Conservation (phyloP, 75 land plant genomes). For the Ceratopteris richardii region DNA sequence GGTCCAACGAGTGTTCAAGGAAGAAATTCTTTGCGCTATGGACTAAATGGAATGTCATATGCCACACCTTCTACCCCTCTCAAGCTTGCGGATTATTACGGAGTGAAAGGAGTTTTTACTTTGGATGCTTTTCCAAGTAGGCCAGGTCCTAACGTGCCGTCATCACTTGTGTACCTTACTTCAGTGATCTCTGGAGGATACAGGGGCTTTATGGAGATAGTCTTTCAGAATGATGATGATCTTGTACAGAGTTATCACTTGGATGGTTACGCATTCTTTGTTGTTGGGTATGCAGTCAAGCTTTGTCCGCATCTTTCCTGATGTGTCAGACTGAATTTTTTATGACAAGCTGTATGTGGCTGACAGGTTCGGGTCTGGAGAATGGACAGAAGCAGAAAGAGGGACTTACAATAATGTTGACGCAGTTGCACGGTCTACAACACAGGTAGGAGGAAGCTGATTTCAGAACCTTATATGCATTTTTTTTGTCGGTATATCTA, state of each 20-base stretch:
- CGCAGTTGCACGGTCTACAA: slow-evolving; percentile 30
- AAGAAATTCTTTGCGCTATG: slow-evolving; percentile 34
- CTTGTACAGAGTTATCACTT: slow-evolving; percentile 60
- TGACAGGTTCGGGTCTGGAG: slow-evolving; percentile 23
- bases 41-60: slow-evolving; percentile 45
- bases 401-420: slow-evolving; percentile 20
- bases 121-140: slow-evolving; percentile 25
- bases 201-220: slow-evolving; percentile 48
- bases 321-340: too few relatives aligned
- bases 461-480: too few relatives aligned
- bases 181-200: slow-evolving; percentile 38
- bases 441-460: slow-evolving; percentile 10
- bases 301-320: background rate
- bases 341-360: too few relatives aligned
- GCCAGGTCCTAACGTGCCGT: background rate
- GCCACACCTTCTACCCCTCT: slow-evolving; percentile 33
- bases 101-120: slow-evolving; percentile 21
- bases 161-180: slow-evolving; percentile 6
- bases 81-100: slow-evolving; percentile 50
- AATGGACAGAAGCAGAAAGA: slow-evolving; percentile 16
- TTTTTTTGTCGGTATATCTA: too few relatives aligned
- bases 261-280: slow-evolving; percentile 67
- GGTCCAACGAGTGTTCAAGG: slow-evolving; percentile 3
- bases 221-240: slow-evolving; percentile 45
- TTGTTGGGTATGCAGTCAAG: slow-evolving; percentile 49